Percentiles rank a stretch among this genome's conserved stretches.
These are phyloP conservation scores for Sarocladium oryzae DNA, from an alignment of 2,329 filamentous ascomycete genomes.

Conservation along the genomic window DNA sequence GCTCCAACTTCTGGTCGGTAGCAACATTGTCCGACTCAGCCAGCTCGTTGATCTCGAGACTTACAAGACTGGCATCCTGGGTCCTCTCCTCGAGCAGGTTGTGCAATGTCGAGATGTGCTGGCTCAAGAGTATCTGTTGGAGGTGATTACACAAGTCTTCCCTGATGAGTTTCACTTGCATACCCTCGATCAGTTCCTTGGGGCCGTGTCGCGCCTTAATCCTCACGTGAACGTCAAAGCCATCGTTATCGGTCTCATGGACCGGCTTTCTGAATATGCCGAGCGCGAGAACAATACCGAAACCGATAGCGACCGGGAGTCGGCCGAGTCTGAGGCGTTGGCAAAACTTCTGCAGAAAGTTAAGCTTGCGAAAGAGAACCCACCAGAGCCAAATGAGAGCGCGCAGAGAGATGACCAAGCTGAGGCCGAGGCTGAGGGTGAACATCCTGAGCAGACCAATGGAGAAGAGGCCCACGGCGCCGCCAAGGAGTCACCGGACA, in stretches of 20 bases:
- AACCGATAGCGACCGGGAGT: constrained; percentile 62
- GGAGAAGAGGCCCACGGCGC: constrained; percentile 26
- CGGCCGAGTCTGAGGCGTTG: constrained; percentile 79
- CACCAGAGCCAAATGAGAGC: constrained; percentile 11
- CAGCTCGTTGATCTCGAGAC: constrained; percentile 92
- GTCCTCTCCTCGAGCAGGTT: constrained; percentile 87
- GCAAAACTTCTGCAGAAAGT: constrained; percentile 71
- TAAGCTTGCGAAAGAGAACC: constrained; percentile 55
- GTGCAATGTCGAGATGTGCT: constrained; percentile 96
- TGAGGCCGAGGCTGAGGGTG: constrained; percentile 23
- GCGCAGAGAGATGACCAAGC: constrained; percentile 17
- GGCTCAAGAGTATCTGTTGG: constrained; percentile 92
- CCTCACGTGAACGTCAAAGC: constrained; percentile 97
- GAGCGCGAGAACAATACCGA: constrained; percentile 75
- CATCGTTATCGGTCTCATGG: constrained; percentile 97
- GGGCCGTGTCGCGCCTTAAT: constrained; percentile 85
- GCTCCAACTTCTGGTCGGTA: constrained; percentile 89
- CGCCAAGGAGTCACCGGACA: constrained; percentile 13
- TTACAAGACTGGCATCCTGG: constrained; percentile 86
- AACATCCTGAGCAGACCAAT: constrained; percentile 20
- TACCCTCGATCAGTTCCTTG: constrained; percentile 90
- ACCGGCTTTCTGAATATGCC: constrained; percentile 90
- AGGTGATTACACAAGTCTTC: constrained; percentile 98
- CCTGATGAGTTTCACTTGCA: constrained; percentile 97
- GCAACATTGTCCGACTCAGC: constrained; percentile 90